These are phyloP conservation scores for Alloascoidea hylecoeti DNA, from an alignment of 805 yeast species.

Conservation along the genomic window DNA sequence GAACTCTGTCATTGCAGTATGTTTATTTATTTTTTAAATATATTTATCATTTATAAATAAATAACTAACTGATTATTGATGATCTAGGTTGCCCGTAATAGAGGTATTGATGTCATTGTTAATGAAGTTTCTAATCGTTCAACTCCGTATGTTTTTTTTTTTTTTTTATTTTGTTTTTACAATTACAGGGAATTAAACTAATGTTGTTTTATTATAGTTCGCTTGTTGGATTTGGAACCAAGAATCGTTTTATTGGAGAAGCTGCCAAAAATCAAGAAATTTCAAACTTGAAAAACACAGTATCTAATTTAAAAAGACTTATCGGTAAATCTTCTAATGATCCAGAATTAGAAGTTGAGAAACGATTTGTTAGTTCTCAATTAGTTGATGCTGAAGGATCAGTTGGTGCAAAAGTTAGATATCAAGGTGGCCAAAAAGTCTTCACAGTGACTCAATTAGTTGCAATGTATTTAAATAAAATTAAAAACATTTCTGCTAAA, in stretches of 20 bases:
- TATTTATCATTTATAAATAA: neutral
- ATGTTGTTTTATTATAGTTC: slow-evolving; percentile 15
- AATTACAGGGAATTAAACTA: neutral
- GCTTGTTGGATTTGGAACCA: slow-evolving; percentile 80
- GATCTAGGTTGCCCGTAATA: slow-evolving; percentile 68
- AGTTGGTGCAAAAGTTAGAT: slow-evolving; percentile 78
- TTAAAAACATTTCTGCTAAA: slow-evolving; percentile 62
- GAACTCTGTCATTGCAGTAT: slow-evolving; percentile 76
- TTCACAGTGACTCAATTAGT: slow-evolving; percentile 84
- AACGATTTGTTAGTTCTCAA: slow-evolving; percentile 58
- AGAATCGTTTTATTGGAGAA: slow-evolving; percentile 90
- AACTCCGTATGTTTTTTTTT: slow-evolving; percentile 49
- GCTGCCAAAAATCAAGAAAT: slow-evolving; percentile 93
- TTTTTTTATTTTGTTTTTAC: neutral
- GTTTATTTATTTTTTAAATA: slow-evolving; percentile 1
- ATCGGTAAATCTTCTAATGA: slow-evolving; percentile 65
- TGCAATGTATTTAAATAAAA: slow-evolving; percentile 90
- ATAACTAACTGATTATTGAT: slow-evolving; percentile 7
- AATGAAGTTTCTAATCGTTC: slow-evolving; percentile 97
- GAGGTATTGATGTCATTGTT: slow-evolving; percentile 97
- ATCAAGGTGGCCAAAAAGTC: slow-evolving; percentile 60
- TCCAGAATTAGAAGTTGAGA: slow-evolving; percentile 67
- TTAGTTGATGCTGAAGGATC: slow-evolving; percentile 61
- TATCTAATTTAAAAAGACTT: slow-evolving; percentile 86
- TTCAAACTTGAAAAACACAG: slow-evolving; percentile 92